Percentiles rank a stretch among this genome's conserved stretches.
Evolutionary conservation across 306 rosid genomes (phyloP).

Genomic region (Gillenia trifoliata): DNA sequence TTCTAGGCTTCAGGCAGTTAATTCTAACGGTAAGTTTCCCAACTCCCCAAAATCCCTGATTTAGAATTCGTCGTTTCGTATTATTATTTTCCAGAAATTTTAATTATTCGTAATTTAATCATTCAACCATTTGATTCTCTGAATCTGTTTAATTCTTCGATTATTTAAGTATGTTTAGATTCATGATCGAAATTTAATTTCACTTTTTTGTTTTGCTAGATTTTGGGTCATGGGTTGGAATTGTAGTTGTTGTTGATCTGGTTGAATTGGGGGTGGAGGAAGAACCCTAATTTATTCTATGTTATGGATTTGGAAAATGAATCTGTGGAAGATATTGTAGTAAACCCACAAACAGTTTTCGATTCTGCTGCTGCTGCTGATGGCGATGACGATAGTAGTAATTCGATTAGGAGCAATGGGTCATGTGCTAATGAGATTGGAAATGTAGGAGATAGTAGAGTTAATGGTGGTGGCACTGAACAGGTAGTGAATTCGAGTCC

Average conservation of each 20-base stretch:
- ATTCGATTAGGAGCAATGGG: conserved; percentile 33
- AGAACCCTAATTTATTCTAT: conserved; percentile 9
- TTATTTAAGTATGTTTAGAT: neutral
- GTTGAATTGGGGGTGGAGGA: conserved; percentile 19
- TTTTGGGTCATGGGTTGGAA: conserved; percentile 28
- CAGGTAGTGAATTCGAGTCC: conserved; percentile 23
- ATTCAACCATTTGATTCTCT: neutral
- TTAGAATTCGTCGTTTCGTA: neutral
- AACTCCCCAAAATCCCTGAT: neutral
- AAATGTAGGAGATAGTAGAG: conserved; percentile 28
- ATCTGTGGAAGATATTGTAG: conserved; percentile 62
- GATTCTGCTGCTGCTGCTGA: conserved; percentile 26
- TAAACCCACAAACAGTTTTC: conserved; percentile 14
- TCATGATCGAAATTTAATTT: neutral
- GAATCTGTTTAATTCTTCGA: neutral
- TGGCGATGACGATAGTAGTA: conserved; percentile 35
- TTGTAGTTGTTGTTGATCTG: conserved; percentile 20
- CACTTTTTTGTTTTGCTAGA: conserved; percentile 11
- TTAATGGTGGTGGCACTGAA: conserved; percentile 23
- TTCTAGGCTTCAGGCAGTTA: conserved; percentile 26
- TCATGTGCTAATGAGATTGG: conserved; percentile 32
- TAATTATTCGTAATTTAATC: neutral
- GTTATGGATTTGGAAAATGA: conserved; percentile 74
- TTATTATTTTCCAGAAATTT: neutral
- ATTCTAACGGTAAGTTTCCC: conserved; percentile 28